Conservation (phyloP, 306 rosid genomes). For the Quercus mongolica region DNA sequence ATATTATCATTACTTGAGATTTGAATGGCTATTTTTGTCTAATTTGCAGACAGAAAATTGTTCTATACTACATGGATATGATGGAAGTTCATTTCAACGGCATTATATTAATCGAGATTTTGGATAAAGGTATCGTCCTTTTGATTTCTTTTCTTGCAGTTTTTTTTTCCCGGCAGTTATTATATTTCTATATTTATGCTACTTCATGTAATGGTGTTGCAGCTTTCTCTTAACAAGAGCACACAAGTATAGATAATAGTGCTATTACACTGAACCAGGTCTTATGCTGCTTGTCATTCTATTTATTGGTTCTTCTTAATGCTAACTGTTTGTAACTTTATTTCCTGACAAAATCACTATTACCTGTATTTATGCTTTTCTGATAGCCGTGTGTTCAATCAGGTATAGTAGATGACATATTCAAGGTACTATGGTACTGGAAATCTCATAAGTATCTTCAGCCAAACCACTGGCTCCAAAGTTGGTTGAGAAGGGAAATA, state of each 20-base stretch:
- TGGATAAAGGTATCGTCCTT: constrained; percentile 43
- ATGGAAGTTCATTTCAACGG: constrained; percentile 56
- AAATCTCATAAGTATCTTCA: constrained; percentile 55
- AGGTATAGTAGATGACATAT: constrained; percentile 67
- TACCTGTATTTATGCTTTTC: neutral
- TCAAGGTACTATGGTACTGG: constrained; percentile 58
- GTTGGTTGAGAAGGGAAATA: constrained; percentile 86
- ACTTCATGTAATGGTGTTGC: constrained; percentile 20
- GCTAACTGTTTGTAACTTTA: neutral
- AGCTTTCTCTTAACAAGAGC: constrained; percentile 71
- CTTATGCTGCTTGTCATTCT: constrained; percentile 1
- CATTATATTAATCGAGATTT: constrained; percentile 51
- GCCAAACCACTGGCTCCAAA: constrained; percentile 68
- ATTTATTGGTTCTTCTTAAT: constrained; percentile 18
- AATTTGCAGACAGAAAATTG: constrained; percentile 51
- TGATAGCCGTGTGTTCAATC: constrained; percentile 16
- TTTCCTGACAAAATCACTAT: constrained; percentile 1
- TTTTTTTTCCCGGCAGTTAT: neutral
- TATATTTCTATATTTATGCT: constrained; percentile 12
- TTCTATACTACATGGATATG: constrained; percentile 65
- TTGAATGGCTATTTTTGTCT: constrained; percentile 16
- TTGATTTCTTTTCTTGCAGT: neutral
- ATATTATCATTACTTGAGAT: no score
- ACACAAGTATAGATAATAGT: constrained; percentile 78
- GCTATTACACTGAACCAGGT: constrained; percentile 93